Percentiles rank a stretch among this genome's conserved stretches.
Evolutionary conservation across 2,329 filamentous ascomycete species (phyloP).

Genomic region (Fusarium luffae): DNA sequence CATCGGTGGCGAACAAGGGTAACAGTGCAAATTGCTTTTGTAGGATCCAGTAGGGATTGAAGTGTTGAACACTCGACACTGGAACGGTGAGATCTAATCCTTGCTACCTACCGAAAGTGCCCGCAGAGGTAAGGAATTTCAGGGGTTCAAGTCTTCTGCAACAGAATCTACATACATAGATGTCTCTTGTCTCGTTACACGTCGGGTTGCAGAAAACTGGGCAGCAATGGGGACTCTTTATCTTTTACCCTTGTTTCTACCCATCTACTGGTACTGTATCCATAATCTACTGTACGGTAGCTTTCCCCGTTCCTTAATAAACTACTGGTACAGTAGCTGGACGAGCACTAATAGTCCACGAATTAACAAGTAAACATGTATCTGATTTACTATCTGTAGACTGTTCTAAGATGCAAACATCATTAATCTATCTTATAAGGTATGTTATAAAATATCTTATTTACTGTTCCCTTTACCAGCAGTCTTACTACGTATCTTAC

Average conservation of each 20-base stretch:
- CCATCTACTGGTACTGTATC: no score
- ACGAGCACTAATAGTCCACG: background rate
- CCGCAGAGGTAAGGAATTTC: background rate
- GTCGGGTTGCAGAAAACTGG: background rate
- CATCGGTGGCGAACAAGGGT: background rate
- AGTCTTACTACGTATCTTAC: background rate
- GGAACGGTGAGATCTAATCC: background rate
- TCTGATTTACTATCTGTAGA: no score
- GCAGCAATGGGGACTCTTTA: background rate
- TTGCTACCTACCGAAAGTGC: background rate
- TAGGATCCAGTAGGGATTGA: background rate
- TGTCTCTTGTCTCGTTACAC: background rate
- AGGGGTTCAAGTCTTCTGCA: background rate
- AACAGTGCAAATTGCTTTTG: background rate
- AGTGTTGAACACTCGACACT: background rate
- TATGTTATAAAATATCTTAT: no score
- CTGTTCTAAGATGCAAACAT: background rate
- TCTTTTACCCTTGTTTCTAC: background rate
- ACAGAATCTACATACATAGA: background rate
- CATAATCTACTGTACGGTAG: no score
- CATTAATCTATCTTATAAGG: rapidly evolving
- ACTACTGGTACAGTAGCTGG: background rate
- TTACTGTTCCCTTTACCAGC: background rate
- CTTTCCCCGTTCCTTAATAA: background rate
- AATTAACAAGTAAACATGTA: background rate